phyloP scores from a whole-genome alignment of 1,284 basidiomycete genomes.

The Puccinia hordei region DNA sequence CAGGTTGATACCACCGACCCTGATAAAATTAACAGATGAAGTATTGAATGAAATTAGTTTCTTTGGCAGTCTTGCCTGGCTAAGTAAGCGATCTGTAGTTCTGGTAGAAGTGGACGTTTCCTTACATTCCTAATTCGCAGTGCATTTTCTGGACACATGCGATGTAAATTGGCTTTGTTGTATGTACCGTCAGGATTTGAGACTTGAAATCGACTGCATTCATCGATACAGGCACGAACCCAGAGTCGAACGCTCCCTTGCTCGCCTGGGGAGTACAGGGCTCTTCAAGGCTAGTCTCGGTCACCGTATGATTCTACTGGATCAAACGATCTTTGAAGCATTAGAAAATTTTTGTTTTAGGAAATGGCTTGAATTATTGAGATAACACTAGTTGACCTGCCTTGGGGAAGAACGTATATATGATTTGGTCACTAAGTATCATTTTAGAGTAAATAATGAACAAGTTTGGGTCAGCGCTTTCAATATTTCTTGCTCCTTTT shows the following conservation, averaged over 20 bases:
- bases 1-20: conserved; percentile 17
- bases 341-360: not conserved
- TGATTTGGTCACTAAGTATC: not conserved
- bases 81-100: not conserved
- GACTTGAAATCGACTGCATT: not conserved
- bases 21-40: not conserved
- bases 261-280: not conserved
- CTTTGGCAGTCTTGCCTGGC: not conserved
- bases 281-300: conserved; percentile 16
- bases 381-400: not conserved
- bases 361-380: not conserved
- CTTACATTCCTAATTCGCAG: conserved; percentile 19
- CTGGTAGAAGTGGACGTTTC: not conserved
- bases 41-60: not conserved
- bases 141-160: conserved; percentile 13
- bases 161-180: conserved; percentile 12
- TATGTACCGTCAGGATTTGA: conserved; percentile 12
- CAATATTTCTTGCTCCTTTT: not conserved
- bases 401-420: conserved; percentile 3
- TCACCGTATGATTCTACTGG: conserved; percentile 8
- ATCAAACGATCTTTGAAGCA: not conserved
- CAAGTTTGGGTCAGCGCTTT: not conserved
- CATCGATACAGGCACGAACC: conserved; percentile 3
- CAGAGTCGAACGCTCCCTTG: not conserved
- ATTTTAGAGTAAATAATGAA: not conserved